Base-by-base conservation (phyloP, 371 early-diverging fungal species). In the Mucor indicus region DNA sequence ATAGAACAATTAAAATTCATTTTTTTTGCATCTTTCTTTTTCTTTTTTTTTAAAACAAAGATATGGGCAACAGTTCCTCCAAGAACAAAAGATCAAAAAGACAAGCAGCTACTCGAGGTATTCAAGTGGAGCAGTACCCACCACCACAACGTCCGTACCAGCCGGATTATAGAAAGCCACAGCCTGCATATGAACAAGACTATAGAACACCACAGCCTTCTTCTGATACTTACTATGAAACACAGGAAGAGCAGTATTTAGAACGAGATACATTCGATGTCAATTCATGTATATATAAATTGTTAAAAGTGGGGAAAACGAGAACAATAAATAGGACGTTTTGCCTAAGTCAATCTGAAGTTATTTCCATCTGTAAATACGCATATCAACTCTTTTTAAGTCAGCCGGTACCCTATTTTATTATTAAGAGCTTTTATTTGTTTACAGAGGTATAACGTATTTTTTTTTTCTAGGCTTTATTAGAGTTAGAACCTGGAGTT, bases 401-500 rank as follows among this genome's bases (percentile, higher is more conserved):
- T 50, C 98, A 99, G 66, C 95, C 98, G 9, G 74, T 70, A 65
- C 60, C 4, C 11, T 9, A 7, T 13, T 4, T 33, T 9, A 11
- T 9, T 33, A 22, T 36, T 19, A 35, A 11, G 10, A 11, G 10
- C 23, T 10, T 19, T 10, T 38, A 38, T 21, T 38, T 38, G 20
- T 17, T 22, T 9, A 22, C 38, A 3, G 4, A 16, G 3, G n/a
- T n/a, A n/a, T 33, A 8, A 20, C 15, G 10, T 16, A 29, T 19
- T 29, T 40, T 33, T 4, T 15, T 24, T 11, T 32, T 40, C 23
- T 38, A 73, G 45, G 79, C 92, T 2, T 77, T 99, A 38, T 69
- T 99, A 16, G 97, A 98, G 62, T 72, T 99, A 38, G 85, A 86
- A 31, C 89, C 98, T 5, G 95, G 95, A 17, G 90, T 98, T 42